These are phyloP conservation scores for Friedmanniomyces simplex DNA, from an alignment of 495 filamentous ascomycete species.

Conservation along the genomic window DNA sequence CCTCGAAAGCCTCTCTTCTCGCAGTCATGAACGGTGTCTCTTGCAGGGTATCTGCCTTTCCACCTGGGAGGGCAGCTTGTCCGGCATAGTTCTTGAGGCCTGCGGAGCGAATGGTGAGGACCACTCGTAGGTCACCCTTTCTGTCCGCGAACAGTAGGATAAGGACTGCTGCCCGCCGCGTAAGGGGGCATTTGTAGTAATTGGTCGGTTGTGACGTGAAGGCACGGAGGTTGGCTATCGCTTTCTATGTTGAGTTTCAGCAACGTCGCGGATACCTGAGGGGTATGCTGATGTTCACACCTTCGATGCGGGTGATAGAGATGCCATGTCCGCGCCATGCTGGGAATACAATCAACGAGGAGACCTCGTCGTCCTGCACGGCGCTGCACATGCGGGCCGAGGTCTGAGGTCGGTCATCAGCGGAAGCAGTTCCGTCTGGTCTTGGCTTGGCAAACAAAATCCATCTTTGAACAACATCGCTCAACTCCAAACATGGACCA, in stretches of 20 bases:
- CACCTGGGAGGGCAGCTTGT: constrained; percentile 81
- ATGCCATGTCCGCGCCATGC: too few species aligned
- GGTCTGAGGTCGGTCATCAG: too few species aligned
- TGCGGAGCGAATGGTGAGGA: constrained; percentile 76
- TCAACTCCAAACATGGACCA: too few species aligned
- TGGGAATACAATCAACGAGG: too few species aligned
- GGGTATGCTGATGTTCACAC: too few species aligned
- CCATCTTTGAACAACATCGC: too few species aligned
- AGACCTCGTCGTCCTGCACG: too few species aligned
- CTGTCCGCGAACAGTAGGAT: constrained; percentile 76
- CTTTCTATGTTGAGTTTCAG: constrained; percentile 59
- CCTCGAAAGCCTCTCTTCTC: constrained; percentile 77
- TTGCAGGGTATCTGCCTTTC: constrained; percentile 39
- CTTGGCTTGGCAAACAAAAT: too few species aligned
- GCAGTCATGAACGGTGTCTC: constrained; percentile 63
- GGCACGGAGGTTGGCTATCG: constrained; percentile 62
- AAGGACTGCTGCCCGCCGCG: constrained; percentile 69
- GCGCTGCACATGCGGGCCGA: too few species aligned
- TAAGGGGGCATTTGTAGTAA: constrained; percentile 56
- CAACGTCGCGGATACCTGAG: too few species aligned
- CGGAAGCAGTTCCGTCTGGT: too few species aligned
- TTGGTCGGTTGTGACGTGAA: constrained; percentile 52
- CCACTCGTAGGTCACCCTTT: constrained; percentile 64
- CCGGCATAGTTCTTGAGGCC: constrained; percentile 61
- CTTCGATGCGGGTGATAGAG: too few species aligned